Conservation (phyloP, 345 rosid species). For the Citrus inodora region DNA sequence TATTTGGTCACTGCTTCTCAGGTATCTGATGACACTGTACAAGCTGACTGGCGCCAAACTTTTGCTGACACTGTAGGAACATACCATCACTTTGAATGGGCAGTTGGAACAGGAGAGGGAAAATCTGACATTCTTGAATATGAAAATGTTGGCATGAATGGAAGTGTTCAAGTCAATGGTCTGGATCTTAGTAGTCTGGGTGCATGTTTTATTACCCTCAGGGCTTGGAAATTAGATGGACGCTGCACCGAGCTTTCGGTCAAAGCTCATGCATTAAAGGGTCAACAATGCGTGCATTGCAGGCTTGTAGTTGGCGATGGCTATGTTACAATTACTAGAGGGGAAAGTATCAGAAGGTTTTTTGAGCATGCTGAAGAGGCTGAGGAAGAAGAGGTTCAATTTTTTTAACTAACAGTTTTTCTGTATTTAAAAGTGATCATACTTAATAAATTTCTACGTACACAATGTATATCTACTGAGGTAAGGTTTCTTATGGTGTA, state of each 20-base stretch:
- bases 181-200: slow-evolving; percentile 58
- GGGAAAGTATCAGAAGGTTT: slow-evolving; percentile 76
- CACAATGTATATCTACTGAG: background rate
- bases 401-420: slow-evolving; percentile 2
- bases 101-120: slow-evolving; percentile 87
- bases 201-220: slow-evolving; percentile 79
- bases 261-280: slow-evolving; percentile 86
- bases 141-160: slow-evolving; percentile 70
- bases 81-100: slow-evolving; percentile 95
- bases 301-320: slow-evolving; percentile 95
- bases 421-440: background rate
- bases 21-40: slow-evolving; percentile 74
- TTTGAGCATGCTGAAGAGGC: slow-evolving; percentile 97
- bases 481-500: background rate
- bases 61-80: slow-evolving; percentile 69
- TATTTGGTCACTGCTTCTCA: slow-evolving; percentile 31
- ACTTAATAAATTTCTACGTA: background rate
- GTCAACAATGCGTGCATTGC: slow-evolving; percentile 85
- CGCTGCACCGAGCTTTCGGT: slow-evolving; percentile 74
- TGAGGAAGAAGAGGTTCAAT: slow-evolving; percentile 90
- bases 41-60: slow-evolving; percentile 79
- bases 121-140: slow-evolving; percentile 81
- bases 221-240: slow-evolving; percentile 83
- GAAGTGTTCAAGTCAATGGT: slow-evolving; percentile 63
- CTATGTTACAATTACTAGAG: slow-evolving; percentile 72